Percentiles rank a stretch among this genome's conserved stretches.
Evolutionary conservation across 495 filamentous ascomycete genomes (phyloP).

Genomic region (Neurospora sp.): DNA sequence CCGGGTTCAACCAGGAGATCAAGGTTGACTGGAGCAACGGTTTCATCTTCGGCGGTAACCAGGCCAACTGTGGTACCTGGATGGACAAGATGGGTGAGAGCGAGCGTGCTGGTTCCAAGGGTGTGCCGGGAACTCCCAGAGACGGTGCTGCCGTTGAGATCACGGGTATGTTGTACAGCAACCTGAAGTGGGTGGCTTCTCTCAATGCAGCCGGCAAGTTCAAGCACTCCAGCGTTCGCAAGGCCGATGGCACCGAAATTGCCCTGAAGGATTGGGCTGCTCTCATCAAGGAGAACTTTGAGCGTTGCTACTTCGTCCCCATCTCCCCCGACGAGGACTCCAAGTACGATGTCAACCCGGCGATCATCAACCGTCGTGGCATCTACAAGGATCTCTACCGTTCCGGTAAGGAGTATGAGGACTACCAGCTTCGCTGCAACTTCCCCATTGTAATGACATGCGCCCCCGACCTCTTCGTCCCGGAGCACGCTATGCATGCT

Average conservation of each 20-base stretch:
- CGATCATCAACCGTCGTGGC: constrained; percentile 73
- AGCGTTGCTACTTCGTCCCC: constrained; percentile 82
- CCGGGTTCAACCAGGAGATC: constrained; percentile 85
- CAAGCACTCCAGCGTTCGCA: constrained; percentile 58
- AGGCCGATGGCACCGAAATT: constrained; percentile 47
- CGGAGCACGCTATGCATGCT: constrained; percentile 62
- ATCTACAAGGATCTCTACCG: constrained; percentile 97
- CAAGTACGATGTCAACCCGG: constrained; percentile 69
- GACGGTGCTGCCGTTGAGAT: constrained; percentile 96
- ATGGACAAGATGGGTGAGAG: constrained; percentile 99
- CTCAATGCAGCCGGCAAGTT: constrained; percentile 59
- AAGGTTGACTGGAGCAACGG: constrained; percentile 89
- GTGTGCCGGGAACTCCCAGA: constrained; percentile 88
- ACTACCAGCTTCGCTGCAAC: constrained; percentile 92
- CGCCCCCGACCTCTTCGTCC: constrained; percentile 76
- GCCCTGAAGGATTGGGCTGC: constrained; percentile 72
- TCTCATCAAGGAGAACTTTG: constrained; percentile 77
- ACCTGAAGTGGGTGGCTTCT: constrained; percentile 64
- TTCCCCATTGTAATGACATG: constrained; percentile 95
- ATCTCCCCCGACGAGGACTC: constrained; percentile 52
- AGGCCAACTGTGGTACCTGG: constrained; percentile 96
- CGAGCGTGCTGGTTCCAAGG: constrained; percentile 79
- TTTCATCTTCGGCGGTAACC: constrained; percentile 87
- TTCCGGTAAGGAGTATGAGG: constrained; percentile 88
- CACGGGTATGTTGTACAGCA: constrained; percentile 83